Evolutionary conservation across 805 yeast genomes (phyloP), one percentile per base, ranked within the genome.

Genomic region (Saccharomycopsis amapae): DNA sequence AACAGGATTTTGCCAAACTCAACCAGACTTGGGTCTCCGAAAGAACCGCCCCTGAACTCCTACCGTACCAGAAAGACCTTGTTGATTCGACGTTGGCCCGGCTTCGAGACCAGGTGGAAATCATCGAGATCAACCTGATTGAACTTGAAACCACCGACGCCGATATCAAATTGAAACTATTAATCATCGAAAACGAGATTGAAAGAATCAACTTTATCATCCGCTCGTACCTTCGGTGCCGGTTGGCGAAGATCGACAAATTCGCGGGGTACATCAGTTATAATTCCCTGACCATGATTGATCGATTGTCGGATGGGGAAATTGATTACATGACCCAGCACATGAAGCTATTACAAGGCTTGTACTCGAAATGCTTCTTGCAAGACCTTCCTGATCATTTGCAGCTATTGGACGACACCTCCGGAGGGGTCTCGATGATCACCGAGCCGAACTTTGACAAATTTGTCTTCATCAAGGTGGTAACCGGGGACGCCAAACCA

Each of bases 121-220:
- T 74, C 45, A 78, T 90, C 32, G 90, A 84, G 55, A 70, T 78
- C 42, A 85, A 86, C 54, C 81, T 95, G 6, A 79, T 86, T 57
- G 89, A 84, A 45, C 66, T 83, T 32, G 85, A 83, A 43, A 76
- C 76, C 41, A 68, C 71, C 36, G 79, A 79, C 47, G 69, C 65
- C 43, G 85, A 81, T 51, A 79, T 80, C 62, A 89, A 89, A 58
- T 63, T 90, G 48, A 81, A 85, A 48, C 67, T 89, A 38, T 76
- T 93, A 67, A 76, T 94, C 20, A 80, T 90, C 55, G 98, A 93
- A 58, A 82, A 94, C 12, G 97, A 93, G 55, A 72, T 93, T 20
- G 97, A 93, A 56, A 67, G 98, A 46, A 75, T 87, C 25, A 86
- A 81, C 56, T 93, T 81, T 59, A 62, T 90, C 30, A 69, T 89